Percentiles rank a stretch among this genome's conserved stretches.
Evolutionary conservation across 306 rosid genomes (phyloP).

Genomic region (Urtica urens): DNA sequence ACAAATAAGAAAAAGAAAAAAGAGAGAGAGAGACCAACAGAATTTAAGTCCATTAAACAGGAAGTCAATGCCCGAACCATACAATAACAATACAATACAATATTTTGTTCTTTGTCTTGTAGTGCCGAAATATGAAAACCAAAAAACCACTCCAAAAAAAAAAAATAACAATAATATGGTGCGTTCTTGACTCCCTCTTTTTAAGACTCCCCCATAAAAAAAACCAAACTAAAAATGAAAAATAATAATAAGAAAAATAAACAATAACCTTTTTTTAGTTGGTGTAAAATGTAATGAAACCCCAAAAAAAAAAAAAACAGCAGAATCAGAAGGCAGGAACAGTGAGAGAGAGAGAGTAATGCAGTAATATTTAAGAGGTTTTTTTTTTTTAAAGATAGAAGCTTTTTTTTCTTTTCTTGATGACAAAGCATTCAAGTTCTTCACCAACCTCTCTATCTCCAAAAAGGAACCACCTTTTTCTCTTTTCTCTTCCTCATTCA

Average conservation of each 20-base stretch:
- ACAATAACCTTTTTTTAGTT: slow-evolving; percentile 23
- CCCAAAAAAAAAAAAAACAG: slow-evolving; percentile 20
- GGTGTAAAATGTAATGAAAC: slow-evolving; percentile 58
- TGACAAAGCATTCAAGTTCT: slow-evolving; percentile 60
- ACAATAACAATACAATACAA: slow-evolving; percentile 11
- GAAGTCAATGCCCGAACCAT: slow-evolving; percentile 99
- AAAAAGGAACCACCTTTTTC: neutral
- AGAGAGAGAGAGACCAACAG: slow-evolving; percentile 3
- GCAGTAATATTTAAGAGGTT: too few species aligned
- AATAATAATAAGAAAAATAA: neutral
- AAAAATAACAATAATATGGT: slow-evolving; percentile 33
- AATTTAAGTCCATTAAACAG: slow-evolving; percentile 27
- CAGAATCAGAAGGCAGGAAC: neutral
- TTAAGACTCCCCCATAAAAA: slow-evolving; percentile 4
- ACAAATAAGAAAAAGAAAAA: neutral
- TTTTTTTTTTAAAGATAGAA: too few species aligned
- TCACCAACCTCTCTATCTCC: slow-evolving; percentile 43
- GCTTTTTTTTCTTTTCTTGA: slow-evolving; percentile 42
- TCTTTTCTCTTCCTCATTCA: slow-evolving; percentile 35
- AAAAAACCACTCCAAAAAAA: neutral
- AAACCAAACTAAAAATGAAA: slow-evolving; percentile 1
- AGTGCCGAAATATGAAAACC: neutral
- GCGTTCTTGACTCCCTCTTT: slow-evolving; percentile 97
- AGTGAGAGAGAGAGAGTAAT: slow-evolving; percentile 14
- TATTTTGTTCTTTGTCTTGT: slow-evolving; percentile 14